Evolutionary conservation across 768 basidiomycete species (phyloP), one percentile per base, ranked within the genome.

Genomic region (Polyporus arcularius): DNA sequence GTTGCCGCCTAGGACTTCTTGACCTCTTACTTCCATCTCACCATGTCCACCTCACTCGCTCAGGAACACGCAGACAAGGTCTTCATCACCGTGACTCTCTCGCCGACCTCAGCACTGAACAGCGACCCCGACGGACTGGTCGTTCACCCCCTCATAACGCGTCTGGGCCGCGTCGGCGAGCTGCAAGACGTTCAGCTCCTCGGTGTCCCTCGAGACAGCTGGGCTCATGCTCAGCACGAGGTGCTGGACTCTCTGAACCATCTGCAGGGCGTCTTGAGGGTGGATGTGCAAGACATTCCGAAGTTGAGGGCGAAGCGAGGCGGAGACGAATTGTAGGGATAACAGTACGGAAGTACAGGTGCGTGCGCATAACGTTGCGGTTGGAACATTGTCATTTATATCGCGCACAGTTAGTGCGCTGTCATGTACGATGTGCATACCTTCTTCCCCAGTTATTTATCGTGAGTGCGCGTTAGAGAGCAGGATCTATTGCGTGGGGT

Each of bases 121-220:
- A 57, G 63, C 30, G 56, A 71, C 15, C 80, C 79, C 3, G 63
- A 71, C 30, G 63, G 67, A 9, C 70, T 82, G 35, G 62, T 65
- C 16, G 61, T 72, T 14, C 77, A 78, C 63, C 72, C 79, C 0
- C 67, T 73, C 11, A 59, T 81, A 49, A 68, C 66, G 0, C 69
- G 79, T 55, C 70, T 80, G 2, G 79, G 80, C 5, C 73, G 72
- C 43, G 78, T 81, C 16, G 81, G 80, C 18, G 68, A 72, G 57
- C 62, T 82, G 59, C 57, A 70, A 15, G 79, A 81, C 61, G 79
- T 81, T 15, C 80, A 79, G 58, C 65, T 81, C n/a, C 69, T 81
- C 57, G 76, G 78, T 69, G 71, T 80, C 4, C 74, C 80, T 3
- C 78, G 76, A 55, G 65, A 60, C 1, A 68, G 74, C 39, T 80